phyloP scores from a whole-genome alignment of 1,284 basidiomycete genomes.

The Tylopilus sp. region DNA sequence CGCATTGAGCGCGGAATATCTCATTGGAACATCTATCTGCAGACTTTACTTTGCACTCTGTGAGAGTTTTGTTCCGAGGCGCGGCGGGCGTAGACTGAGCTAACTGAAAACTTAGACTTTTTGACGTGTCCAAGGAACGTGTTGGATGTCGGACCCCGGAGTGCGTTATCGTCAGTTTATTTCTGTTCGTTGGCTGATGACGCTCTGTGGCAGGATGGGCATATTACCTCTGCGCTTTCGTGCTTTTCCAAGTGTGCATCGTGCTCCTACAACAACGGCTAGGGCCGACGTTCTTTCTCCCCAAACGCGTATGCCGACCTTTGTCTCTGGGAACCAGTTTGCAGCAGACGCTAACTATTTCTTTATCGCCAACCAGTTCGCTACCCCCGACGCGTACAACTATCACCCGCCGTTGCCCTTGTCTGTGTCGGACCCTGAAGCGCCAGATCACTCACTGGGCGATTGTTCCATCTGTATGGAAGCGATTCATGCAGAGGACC shows the following conservation, averaged over 20 bases:
- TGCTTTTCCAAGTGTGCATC: slow-evolving; percentile 60
- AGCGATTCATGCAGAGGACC: slow-evolving; percentile 60
- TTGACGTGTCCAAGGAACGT: slow-evolving; percentile 82
- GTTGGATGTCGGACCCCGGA: slow-evolving; percentile 68
- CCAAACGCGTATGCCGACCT: slow-evolving; percentile 43
- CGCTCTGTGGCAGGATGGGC: slow-evolving; percentile 54
- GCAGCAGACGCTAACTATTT: not conserved
- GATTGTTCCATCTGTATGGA: slow-evolving; percentile 94
- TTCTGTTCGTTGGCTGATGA: not conserved
- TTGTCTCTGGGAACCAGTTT: not conserved
- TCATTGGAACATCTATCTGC: slow-evolving; percentile 75
- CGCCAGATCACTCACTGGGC: slow-evolving; percentile 67
- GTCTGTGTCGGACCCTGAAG: slow-evolving; percentile 58
- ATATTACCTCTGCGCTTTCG: slow-evolving; percentile 58
- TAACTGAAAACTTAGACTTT: slow-evolving; percentile 54
- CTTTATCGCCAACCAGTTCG: slow-evolving; percentile 43
- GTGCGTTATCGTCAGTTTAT: slow-evolving; percentile 38
- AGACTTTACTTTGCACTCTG: slow-evolving; percentile 73
- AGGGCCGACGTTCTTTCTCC: slow-evolving; percentile 82
- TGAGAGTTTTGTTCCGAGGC: slow-evolving; percentile 38
- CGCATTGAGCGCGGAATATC: slow-evolving; percentile 65
- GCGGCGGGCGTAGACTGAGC: not conserved
- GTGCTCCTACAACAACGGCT: slow-evolving; percentile 73
- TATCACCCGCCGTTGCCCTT: slow-evolving; percentile 78
- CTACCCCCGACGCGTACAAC: slow-evolving; percentile 65